These are phyloP conservation scores for Phalaenopsis equestris DNA, from an alignment of 106 monocot genomes.

Conservation along the genomic window DNA sequence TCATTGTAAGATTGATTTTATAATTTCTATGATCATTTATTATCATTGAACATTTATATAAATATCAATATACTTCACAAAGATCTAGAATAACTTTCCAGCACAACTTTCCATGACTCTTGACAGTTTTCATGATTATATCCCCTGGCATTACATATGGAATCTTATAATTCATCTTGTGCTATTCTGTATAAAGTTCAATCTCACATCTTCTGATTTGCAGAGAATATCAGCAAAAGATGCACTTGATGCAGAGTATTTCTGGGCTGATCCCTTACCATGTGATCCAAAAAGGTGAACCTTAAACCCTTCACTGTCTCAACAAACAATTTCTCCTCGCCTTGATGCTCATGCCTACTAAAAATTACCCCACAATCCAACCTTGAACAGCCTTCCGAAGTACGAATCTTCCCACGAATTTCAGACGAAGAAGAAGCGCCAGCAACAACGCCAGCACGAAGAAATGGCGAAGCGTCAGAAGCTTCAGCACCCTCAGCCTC, in stretches of 20 bases:
- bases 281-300: constrained; percentile 94
- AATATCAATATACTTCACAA: not conserved
- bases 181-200: not conserved
- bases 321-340: not conserved
- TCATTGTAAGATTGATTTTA: no score
- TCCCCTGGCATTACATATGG: not conserved
- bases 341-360: no score
- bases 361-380: no score
- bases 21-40: not conserved
- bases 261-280: constrained; percentile 92
- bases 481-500: constrained; percentile 81
- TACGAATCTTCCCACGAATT: constrained; percentile 99
- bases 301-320: not conserved
- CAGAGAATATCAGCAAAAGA: constrained; percentile 97
- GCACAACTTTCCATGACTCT: not conserved
- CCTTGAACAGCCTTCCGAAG: constrained; percentile 58
- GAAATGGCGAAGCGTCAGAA: constrained; percentile 85
- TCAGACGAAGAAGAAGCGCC: constrained; percentile 91
- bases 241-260: constrained; percentile 96
- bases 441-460: constrained; percentile 88
- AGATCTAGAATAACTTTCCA: not conserved
- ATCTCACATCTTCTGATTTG: not conserved
- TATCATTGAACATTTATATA: not conserved
- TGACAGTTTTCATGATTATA: not conserved
- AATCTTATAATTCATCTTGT: not conserved